phyloP scores from a whole-genome alignment of 1,284 basidiomycete species.

The Tilletia setariae region DNA sequence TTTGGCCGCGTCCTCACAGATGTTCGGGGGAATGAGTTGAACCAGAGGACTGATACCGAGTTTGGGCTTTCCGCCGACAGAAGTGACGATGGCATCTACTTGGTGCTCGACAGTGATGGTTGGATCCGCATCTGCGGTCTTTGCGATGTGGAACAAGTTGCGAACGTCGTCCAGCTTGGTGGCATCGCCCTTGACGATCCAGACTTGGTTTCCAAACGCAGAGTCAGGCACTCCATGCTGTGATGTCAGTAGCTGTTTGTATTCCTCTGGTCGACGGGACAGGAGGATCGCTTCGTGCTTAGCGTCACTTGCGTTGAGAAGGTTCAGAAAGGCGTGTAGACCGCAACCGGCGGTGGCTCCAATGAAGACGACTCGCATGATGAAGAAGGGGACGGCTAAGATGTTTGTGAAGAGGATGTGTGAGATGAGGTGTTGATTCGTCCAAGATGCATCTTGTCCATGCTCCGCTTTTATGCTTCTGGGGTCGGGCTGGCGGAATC shows the following conservation, averaged over 20 bases:
- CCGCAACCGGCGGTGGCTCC: neutral
- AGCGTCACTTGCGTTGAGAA: neutral
- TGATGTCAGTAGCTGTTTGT: neutral
- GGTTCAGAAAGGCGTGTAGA: neutral
- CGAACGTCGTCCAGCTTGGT: neutral
- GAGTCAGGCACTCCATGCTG: neutral
- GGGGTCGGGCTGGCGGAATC: too few relatives aligned
- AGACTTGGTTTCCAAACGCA: neutral
- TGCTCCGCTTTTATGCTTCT: too few relatives aligned
- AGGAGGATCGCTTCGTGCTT: neutral
- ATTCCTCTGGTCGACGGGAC: neutral
- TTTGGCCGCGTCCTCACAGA: neutral
- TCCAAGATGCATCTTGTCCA: too few relatives aligned
- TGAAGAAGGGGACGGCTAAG: neutral
- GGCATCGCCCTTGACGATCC: conserved; percentile 3
- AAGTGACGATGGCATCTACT: neutral
- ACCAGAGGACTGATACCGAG: neutral
- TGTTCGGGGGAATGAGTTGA: neutral
- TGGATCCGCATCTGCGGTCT: neutral
- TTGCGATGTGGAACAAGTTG: neutral
- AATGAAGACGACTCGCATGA: conserved; percentile 1
- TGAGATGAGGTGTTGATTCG: too few relatives aligned
- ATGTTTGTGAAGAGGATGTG: too few relatives aligned
- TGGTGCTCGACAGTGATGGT: neutral
- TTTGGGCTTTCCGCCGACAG: conserved; percentile 1